A percentile compares a stretch with the other conserved stretches of the same genome.
Evolutionary conservation across 2,329 filamentous ascomycete genomes (phyloP).

Genomic region (Phaeophleospora eucalypticola): DNA sequence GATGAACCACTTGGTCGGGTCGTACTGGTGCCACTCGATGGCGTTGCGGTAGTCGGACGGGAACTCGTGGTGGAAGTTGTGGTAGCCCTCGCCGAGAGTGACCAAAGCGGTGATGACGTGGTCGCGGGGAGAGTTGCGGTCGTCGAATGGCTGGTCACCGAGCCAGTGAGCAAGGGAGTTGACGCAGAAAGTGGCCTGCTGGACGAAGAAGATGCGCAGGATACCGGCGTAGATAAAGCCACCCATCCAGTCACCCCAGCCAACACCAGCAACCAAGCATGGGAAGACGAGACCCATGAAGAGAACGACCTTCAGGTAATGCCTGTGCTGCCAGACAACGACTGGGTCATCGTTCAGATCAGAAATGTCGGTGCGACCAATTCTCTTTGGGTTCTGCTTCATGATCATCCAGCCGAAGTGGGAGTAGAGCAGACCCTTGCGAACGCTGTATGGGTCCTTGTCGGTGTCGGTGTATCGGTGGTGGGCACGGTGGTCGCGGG

Average conservation of each 20-base stretch:
- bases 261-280: slow-evolving; percentile 67
- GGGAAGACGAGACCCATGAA: slow-evolving; percentile 75
- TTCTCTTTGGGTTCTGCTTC: slow-evolving; percentile 88
- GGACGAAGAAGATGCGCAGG: slow-evolving; percentile 81
- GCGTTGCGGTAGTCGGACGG: slow-evolving; percentile 90
- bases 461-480: slow-evolving; percentile 91
- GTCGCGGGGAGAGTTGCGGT: slow-evolving; percentile 85
- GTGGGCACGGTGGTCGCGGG: slow-evolving; percentile 78
- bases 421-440: slow-evolving; percentile 80
- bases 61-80: slow-evolving; percentile 96
- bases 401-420: slow-evolving; percentile 89
- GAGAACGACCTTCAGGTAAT: slow-evolving; percentile 77
- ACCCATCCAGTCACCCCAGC: slow-evolving; percentile 76
- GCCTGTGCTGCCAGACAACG: slow-evolving; percentile 81
- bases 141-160: slow-evolving; percentile 86
- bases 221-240: slow-evolving; percentile 83
- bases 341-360: slow-evolving; percentile 83
- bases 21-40: slow-evolving; percentile 87
- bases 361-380: slow-evolving; percentile 82
- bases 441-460: slow-evolving; percentile 86
- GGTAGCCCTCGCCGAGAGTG: slow-evolving; percentile 84
- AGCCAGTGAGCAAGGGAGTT: slow-evolving; percentile 90
- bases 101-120: slow-evolving; percentile 81
- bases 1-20: slow-evolving; percentile 88
- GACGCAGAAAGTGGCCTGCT: slow-evolving; percentile 90